A percentile compares a stretch with the other conserved stretches of the same genome.
phyloP scores from a whole-genome alignment of 2,329 filamentous ascomycete species.

The Coniochaeta pulveracea region DNA sequence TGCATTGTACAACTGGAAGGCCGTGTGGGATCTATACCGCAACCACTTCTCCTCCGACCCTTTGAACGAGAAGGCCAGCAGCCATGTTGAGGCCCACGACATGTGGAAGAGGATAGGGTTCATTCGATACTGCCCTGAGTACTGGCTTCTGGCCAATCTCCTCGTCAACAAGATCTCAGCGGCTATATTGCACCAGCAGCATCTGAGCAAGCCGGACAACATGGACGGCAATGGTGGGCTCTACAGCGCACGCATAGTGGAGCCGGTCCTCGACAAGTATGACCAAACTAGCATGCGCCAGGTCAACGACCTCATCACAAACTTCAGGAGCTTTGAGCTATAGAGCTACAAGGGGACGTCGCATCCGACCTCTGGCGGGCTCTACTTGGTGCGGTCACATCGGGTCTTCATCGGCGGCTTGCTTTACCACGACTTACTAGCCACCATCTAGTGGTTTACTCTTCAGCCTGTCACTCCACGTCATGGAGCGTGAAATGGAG shows the following conservation, averaged over 20 bases:
- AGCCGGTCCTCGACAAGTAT: constrained; percentile 13
- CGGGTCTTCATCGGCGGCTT: no score
- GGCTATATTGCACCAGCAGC: constrained; percentile 1
- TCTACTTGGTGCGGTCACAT: no score
- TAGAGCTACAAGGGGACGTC: constrained; percentile 4
- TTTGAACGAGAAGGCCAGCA: constrained; percentile 9
- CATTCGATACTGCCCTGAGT: constrained; percentile 19
- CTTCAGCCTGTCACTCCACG: no score
- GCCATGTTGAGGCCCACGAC: constrained; percentile 6
- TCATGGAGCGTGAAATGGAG: no score
- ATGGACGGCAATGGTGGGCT: constrained; percentile 1
- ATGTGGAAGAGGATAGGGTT: constrained; percentile 24
- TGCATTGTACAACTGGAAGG: constrained; percentile 17
- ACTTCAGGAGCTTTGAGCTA: constrained; percentile 20
- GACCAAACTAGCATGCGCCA: constrained; percentile 27
- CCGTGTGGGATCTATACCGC: constrained; percentile 14
- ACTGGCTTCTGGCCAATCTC: constrained; percentile 22
- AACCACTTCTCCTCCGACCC: constrained; percentile 6
- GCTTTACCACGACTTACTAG: no score
- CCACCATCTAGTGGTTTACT: no score
- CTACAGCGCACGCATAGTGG: neutral
- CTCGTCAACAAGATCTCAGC: constrained; percentile 16
- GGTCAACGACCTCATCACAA: constrained; percentile 22
- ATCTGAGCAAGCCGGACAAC: neutral
- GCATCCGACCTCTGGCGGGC: no score